Percentiles rank a stretch among this genome's conserved stretches.
phyloP scores from a whole-genome alignment of 2,329 filamentous ascomycete genomes.

The Ilyonectria mors-panacis region DNA sequence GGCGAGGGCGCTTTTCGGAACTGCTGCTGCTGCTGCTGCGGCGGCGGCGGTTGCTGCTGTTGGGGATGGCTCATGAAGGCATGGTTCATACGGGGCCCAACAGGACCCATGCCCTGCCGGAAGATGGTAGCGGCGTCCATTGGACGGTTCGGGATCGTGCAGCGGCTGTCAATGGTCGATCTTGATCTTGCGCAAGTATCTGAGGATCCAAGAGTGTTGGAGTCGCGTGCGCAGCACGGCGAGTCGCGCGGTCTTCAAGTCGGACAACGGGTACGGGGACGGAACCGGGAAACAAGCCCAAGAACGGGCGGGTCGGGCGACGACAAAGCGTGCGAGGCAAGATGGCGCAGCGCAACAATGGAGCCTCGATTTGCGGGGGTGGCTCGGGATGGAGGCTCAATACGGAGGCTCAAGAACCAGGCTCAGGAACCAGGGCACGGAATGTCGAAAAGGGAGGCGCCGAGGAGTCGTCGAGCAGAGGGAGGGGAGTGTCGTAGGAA shows the following conservation, averaged over 20 bases:
- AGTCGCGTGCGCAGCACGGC: constrained; percentile 32
- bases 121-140: constrained; percentile 75
- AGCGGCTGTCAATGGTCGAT: constrained; percentile 21
- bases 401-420: background rate
- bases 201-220: constrained; percentile 27
- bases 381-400: background rate
- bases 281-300: constrained; percentile 13
- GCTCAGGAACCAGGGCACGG: background rate
- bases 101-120: constrained; percentile 68
- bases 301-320: constrained; percentile 8
- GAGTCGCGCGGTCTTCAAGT: constrained; percentile 14
- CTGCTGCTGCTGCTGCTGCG: constrained; percentile 46
- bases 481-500: constrained; percentile 12
- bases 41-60: constrained; percentile 43
- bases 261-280: background rate
- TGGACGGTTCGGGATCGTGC: constrained; percentile 30
- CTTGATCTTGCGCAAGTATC: constrained; percentile 31
- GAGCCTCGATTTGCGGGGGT: constrained; percentile 10
- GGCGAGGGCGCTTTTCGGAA: constrained; percentile 49
- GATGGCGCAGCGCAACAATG: constrained; percentile 16
- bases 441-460: constrained; percentile 13
- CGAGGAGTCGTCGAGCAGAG: constrained; percentile 12
- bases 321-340: constrained; percentile 7
- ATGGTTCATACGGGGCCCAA: constrained; percentile 57
- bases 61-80: constrained; percentile 48